Evolutionary conservation across 179 eudicot species (phyloP).

Genomic region (Amaranthus tricolor): DNA sequence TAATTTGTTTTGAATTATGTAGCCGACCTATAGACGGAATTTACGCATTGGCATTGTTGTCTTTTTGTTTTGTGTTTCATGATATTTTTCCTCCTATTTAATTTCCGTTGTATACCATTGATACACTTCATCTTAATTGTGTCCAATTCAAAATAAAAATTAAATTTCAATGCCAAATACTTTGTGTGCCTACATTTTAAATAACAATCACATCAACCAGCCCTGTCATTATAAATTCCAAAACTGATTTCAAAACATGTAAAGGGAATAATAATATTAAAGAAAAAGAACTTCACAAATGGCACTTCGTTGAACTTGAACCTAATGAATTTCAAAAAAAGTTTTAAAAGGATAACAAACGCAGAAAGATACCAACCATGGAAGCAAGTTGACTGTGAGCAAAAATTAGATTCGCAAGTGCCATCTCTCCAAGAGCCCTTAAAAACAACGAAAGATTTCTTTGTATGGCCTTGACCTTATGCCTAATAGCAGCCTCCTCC

Average conservation of each 20-base stretch:
- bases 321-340: neutral
- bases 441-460: constrained; percentile 66
- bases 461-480: constrained; percentile 62
- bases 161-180: no score
- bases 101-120: no score
- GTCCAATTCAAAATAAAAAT: no score
- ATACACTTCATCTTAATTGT: no score
- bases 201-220: no score
- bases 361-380: constrained; percentile 54
- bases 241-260: neutral
- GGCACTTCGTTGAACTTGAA: neutral
- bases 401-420: constrained; percentile 85
- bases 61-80: no score
- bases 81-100: no score
- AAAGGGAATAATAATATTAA: neutral
- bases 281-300: neutral
- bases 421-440: constrained; percentile 87
- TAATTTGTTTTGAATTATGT: no score
- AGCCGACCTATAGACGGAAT: no score
- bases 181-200: no score
- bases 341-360: neutral
- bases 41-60: no score
- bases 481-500: constrained; percentile 72
- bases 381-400: constrained; percentile 93
- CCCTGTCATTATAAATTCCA: neutral